These are phyloP conservation scores for Jamesozyma jinghongensis DNA, from an alignment of 805 yeast species.

Conservation along the genomic window DNA sequence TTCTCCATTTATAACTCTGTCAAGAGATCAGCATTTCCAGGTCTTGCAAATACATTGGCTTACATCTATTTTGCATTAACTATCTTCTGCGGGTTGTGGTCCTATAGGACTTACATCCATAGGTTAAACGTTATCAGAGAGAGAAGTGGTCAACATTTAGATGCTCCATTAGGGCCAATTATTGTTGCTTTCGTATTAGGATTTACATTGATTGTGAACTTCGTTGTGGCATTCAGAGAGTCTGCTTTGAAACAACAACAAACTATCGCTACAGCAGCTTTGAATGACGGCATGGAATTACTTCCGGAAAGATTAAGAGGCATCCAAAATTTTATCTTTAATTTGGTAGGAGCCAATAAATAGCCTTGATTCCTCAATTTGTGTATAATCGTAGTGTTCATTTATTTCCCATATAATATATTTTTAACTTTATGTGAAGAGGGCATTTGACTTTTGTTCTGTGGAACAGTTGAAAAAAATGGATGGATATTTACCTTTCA, in stretches of 20 bases:
- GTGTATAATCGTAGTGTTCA: neutral
- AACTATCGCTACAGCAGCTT: neutral
- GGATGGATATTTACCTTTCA: no score
- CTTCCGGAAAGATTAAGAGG: slow-evolving; percentile 18
- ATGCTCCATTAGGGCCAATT: slow-evolving; percentile 83
- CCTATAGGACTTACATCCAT: slow-evolving; percentile 63
- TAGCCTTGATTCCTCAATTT: no score
- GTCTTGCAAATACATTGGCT: slow-evolving; percentile 60
- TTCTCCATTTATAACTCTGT: slow-evolving; percentile 77
- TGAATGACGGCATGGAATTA: neutral
- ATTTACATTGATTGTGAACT: slow-evolving; percentile 60
- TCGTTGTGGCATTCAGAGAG: slow-evolving; percentile 51
- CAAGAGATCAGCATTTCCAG: slow-evolving; percentile 52
- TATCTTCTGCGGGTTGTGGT: slow-evolving; percentile 81
- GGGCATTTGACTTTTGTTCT: no score
- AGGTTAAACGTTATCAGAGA: slow-evolving; percentile 66
- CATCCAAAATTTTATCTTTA: slow-evolving; percentile 27
- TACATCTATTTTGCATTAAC: slow-evolving; percentile 75
- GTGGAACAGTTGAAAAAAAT: no score
- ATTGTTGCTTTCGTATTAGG: slow-evolving; percentile 64
- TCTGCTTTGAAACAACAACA: slow-evolving; percentile 13
- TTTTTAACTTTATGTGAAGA: no score
- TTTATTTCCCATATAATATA: no score
- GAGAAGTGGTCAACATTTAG: slow-evolving; percentile 81
- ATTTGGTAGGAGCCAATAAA: slow-evolving; percentile 30